Evolutionary conservation across 2,329 filamentous ascomycete species (phyloP), one percentile per base, ranked within the genome.

Genomic region (Aspergillus glaucus): DNA sequence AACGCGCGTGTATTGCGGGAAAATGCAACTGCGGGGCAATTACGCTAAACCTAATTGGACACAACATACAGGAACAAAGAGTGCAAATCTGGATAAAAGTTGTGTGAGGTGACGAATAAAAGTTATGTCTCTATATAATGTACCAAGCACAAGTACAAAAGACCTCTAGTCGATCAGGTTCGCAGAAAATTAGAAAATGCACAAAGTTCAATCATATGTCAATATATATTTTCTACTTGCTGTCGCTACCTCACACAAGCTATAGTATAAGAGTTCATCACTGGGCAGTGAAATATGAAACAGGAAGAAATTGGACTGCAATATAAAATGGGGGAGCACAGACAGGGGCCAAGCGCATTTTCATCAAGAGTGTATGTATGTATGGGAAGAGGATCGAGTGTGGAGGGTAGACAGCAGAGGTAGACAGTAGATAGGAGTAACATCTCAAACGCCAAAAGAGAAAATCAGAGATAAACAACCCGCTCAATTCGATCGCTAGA

Each of bases 401-500:
- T 39, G 40, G 19, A 21, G 9, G 12, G n/a, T 28, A 41, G 19
- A 41, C 15, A 41, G 39, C 39, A 41, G 39, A 30, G 10, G 26
- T 19, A 44, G n/a, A 34, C 24, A 45, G 47, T 46, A 40, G 44
- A 50, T 30, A 51, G 50, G 43, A 50, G 44, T 32, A 45, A 47
- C 41, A 48, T 39, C 50, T 50, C 30, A 41, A 55, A 59, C 54
- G 52, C 57, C 59, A 60, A 56, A 55, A 52, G 53, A 47, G 45
- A 52, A 46, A 46, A 49, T 43, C 41, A 44, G 50, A 58, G 48
- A 52, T 52, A 52, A 53, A 54, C 58, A 59, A 60, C 54, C 58
- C 61, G 58, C 57, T 61, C 52, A 61, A 49, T 56, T 61, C 56
- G 58, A 59, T 60, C 61, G 61, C 61, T 63, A 60, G 52, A 61